phyloP scores from a whole-genome alignment of 495 filamentous ascomycete species.

The Trichoderma gamsii region DNA sequence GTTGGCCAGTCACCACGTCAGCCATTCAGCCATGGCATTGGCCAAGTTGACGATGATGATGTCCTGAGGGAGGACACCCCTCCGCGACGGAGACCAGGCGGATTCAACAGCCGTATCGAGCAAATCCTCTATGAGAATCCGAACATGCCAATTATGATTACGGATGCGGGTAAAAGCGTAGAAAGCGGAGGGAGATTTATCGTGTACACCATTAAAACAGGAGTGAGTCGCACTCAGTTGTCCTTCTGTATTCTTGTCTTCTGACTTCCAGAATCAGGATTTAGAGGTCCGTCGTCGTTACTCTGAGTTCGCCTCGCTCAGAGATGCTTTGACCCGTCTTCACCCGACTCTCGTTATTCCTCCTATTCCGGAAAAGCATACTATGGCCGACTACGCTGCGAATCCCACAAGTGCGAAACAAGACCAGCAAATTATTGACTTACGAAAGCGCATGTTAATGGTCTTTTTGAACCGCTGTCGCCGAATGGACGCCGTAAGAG shows the following conservation, averaged over 20 bases:
- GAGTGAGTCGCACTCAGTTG: constrained; percentile 49
- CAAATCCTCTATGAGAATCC: constrained; percentile 95
- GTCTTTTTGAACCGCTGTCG: constrained; percentile 93
- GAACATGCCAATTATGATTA: constrained; percentile 80
- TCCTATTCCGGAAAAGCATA: constrained; percentile 96
- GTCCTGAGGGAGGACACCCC: constrained; percentile 49
- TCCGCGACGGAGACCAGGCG: constrained; percentile 66
- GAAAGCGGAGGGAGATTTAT: constrained; percentile 87
- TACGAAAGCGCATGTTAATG: constrained; percentile 90
- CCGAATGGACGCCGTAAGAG: constrained; percentile 84
- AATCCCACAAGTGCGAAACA: constrained; percentile 97
- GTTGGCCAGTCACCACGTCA: constrained; percentile 28
- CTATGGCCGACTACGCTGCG: constrained; percentile 96
- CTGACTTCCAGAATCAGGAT: constrained; percentile 53
- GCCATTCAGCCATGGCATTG: constrained; percentile 25
- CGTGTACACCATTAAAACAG: constrained; percentile 93
- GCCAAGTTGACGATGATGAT: constrained; percentile 48
- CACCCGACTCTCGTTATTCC: constrained; percentile 94
- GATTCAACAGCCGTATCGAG: constrained; percentile 91
- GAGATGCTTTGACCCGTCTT: constrained; percentile 78
- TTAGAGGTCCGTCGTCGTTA: constrained; percentile 91
- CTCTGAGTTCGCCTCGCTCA: constrained; percentile 91
- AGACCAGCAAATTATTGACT: constrained; percentile 90
- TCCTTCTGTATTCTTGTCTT: not conserved
- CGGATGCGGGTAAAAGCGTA: constrained; percentile 87